Evolutionary conservation across 352 stramenopile genomes (phyloP).

Genomic region (Blastocystis sp.): DNA sequence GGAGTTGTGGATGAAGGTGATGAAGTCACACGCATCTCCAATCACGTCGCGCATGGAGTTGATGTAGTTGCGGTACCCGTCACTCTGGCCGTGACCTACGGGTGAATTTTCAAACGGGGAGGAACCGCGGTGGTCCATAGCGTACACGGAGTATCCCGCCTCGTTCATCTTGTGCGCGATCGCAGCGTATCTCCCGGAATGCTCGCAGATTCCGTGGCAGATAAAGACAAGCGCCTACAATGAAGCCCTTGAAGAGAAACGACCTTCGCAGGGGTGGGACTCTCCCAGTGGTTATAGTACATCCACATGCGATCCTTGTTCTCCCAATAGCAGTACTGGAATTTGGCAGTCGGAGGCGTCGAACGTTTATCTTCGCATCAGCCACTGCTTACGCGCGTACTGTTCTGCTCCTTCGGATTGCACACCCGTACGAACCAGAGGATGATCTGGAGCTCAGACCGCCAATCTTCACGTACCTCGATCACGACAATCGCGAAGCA

Average conservation of each 20-base stretch:
- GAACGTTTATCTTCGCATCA: constrained; percentile 20
- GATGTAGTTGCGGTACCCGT: constrained; percentile 71
- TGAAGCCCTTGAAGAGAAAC: not conserved
- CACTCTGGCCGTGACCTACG: constrained; percentile 70
- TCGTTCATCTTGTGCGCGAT: constrained; percentile 48
- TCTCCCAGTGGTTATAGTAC: constrained; percentile 64
- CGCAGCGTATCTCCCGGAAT: constrained; percentile 62
- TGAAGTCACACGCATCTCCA: constrained; percentile 69
- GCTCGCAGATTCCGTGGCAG: constrained; percentile 71
- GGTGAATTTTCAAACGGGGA: not conserved
- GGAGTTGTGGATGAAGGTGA: constrained; percentile 59
- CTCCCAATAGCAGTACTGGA: constrained; percentile 26
- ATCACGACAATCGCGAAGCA: constrained; percentile 37
- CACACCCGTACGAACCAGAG: constrained; percentile 20
- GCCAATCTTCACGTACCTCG: not conserved
- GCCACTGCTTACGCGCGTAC: not conserved
- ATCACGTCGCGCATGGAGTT: constrained; percentile 70
- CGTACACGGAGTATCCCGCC: constrained; percentile 70
- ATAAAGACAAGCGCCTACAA: constrained; percentile 68
- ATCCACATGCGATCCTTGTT: constrained; percentile 65
- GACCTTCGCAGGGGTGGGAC: not conserved
- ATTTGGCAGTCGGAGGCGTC: not conserved
- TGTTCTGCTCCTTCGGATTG: constrained; percentile 55
- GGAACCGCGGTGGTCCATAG: constrained; percentile 69
- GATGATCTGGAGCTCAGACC: constrained; percentile 9